Conservation (phyloP, 305 asterid species). For the Coffea humblotiana region DNA sequence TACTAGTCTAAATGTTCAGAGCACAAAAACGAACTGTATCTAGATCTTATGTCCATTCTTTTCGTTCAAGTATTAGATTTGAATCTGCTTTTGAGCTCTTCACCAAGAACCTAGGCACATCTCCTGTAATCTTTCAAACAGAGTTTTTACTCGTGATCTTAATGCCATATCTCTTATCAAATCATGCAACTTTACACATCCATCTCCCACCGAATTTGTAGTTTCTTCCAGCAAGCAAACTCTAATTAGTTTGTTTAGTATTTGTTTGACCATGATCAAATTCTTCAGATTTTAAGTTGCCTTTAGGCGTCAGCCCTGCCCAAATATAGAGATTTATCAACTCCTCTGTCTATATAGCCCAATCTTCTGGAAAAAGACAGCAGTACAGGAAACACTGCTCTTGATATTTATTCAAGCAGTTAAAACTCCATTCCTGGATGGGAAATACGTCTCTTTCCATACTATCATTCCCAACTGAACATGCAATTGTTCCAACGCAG, state of each 20-base stretch:
- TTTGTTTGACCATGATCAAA: constrained; percentile 23
- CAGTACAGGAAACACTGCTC: constrained; percentile 21
- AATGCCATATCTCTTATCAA: no score
- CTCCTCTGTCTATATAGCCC: constrained; percentile 15
- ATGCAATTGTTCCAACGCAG: constrained; percentile 20
- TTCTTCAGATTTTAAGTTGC: constrained; percentile 20
- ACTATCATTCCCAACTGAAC: background rate
- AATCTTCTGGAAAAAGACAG: constrained; percentile 28
- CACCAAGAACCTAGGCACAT: background rate
- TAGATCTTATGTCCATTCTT: no score
- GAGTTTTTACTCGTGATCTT: no score
- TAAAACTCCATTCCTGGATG: constrained; percentile 22
- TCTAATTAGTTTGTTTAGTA: constrained; percentile 24
- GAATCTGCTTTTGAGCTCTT: no score
- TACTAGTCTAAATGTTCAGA: no score
- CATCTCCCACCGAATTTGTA: background rate
- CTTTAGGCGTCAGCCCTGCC: constrained; percentile 19
- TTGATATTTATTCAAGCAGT: constrained; percentile 10
- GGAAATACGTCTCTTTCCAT: constrained; percentile 14
- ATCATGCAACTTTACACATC: background rate
- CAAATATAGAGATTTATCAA: constrained; percentile 21
- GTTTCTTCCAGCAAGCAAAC: constrained; percentile 20
- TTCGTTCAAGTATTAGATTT: no score
- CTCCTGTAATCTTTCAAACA: background rate
- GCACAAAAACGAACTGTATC: background rate